Evolutionary conservation across 108 stramenopile species (phyloP), one percentile per base, ranked within the genome.

Genomic region (Fistulifera solaris): DNA sequence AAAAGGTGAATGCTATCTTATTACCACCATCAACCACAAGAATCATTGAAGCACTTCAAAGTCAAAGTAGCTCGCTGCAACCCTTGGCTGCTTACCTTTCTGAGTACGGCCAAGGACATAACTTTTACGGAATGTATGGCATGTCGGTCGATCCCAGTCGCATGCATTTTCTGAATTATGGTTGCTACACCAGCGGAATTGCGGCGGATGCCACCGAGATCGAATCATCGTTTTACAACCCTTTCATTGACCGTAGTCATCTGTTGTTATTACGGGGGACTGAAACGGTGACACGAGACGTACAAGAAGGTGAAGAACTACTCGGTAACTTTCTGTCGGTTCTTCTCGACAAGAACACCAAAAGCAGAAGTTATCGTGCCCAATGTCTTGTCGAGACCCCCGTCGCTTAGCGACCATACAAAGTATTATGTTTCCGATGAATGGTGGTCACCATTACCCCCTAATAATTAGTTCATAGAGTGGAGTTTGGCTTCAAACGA

Each of bases 1-100:
- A 48, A 24, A 18, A 12, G 0, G 52, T 68, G 21, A 38, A 60
- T 12, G 47, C 31, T 44, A 67, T 73, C 38, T 39, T 56, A 31
- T 40, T 66, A 22, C 21, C 54, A 7, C 71, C 71, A 17, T n/a
- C 19, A 2, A 42, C 40, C 4, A 45, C 16, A 21, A 6, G 7
- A 17, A 19, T 45, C 16, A 17, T 45, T 17, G 7, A 11, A 8
- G 4, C 16, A 3, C 19, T 45, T 11, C 3, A 21, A 5, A 45
- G 21, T 6, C 19, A 21, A 17, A 45, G 19, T 19, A 11, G 6
- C 6, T 3, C 21, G 5, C 4, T 45, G 7, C 4, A 11, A 45
- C 44, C 44, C 5, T 11, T 45, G 16, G 11, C 5, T 17, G 16
- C 4, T 11, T 45, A 45, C 11, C 21, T 45, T 17, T 17, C 19